Percentiles rank a stretch among this genome's conserved stretches.
phyloP scores from a whole-genome alignment of 2,329 filamentous ascomycete species.

The Leptosphaerulina australis region DNA sequence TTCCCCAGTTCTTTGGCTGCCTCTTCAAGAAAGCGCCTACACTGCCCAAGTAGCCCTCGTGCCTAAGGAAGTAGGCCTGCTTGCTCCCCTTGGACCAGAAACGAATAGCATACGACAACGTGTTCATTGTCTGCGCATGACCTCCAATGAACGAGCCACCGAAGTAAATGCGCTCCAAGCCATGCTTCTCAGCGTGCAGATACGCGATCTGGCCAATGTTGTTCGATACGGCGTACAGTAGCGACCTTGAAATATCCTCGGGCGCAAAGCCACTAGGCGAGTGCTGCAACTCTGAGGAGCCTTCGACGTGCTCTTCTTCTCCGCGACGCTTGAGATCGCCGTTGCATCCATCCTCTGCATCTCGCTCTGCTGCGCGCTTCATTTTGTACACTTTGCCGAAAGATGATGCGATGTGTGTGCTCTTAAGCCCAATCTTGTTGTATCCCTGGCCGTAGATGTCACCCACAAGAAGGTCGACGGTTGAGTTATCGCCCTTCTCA shows the following conservation, averaged over 20 bases:
- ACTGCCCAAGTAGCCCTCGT: slow-evolving; percentile 93
- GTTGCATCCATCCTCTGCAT: slow-evolving; percentile 72
- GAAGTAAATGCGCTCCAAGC: slow-evolving; percentile 92
- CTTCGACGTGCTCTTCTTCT: slow-evolving; percentile 44
- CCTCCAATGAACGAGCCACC: slow-evolving; percentile 96
- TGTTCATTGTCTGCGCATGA: slow-evolving; percentile 97
- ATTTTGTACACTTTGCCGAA: slow-evolving; percentile 97
- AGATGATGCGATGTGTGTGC: slow-evolving; percentile 91
- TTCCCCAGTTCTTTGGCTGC: slow-evolving; percentile 89
- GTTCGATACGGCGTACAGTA: slow-evolving; percentile 92
- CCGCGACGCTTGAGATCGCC: slow-evolving; percentile 53
- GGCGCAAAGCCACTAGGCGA: slow-evolving; percentile 66
- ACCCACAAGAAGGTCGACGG: slow-evolving; percentile 94
- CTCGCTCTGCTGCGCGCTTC: slow-evolving; percentile 81
- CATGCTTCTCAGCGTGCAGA: slow-evolving; percentile 94
- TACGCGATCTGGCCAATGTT: slow-evolving; percentile 98
- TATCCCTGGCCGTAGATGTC: slow-evolving; percentile 98
- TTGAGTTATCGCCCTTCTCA: slow-evolving; percentile 86
- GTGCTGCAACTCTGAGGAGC: slow-evolving; percentile 41
- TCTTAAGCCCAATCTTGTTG: slow-evolving; percentile 93
- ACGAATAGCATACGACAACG: slow-evolving; percentile 91
- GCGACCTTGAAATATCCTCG: slow-evolving; percentile 86
- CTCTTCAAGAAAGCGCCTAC: slow-evolving; percentile 94
- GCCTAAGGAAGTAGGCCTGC: slow-evolving; percentile 92
- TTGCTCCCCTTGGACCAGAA: slow-evolving; percentile 96